These are phyloP conservation scores for Pseudogymnoascus sp. DNA, from an alignment of 2,329 filamentous ascomycete species.

Conservation along the genomic window DNA sequence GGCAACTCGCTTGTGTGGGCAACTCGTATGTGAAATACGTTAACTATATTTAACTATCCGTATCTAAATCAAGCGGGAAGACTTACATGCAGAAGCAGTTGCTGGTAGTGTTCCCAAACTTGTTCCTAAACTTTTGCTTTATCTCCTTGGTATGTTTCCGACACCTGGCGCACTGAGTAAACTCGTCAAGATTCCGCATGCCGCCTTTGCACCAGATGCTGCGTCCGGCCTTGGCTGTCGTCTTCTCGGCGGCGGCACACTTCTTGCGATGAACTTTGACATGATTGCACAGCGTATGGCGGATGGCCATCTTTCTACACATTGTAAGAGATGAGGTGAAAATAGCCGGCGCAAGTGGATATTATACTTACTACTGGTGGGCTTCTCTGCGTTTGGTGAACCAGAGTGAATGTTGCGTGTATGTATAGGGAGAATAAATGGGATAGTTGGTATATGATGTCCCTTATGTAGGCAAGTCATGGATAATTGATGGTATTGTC, in stretches of 20 bases:
- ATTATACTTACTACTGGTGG: not conserved
- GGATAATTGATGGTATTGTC: not conserved
- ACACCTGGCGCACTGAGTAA: not conserved
- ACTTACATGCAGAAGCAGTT: not conserved
- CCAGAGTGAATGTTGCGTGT: not conserved
- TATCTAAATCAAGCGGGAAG: not conserved
- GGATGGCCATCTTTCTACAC: not conserved
- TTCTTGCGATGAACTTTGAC: not conserved
- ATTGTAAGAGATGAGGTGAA: not conserved
- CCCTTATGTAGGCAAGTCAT: not conserved
- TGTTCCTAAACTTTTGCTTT: not conserved
- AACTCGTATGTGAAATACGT: too few relatives aligned
- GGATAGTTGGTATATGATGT: not conserved
- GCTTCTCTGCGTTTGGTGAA: not conserved
- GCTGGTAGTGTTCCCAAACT: not conserved
- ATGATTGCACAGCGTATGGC: not conserved
- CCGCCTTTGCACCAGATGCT: constrained; percentile 2
- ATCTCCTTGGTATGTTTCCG: not conserved
- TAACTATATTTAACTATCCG: not conserved
- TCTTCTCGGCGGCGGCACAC: not conserved
- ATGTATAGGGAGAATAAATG: not conserved
- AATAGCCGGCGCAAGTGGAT: not conserved
- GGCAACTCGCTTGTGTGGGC: too few relatives aligned
- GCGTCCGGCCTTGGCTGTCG: not conserved
- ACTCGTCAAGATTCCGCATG: not conserved